These are phyloP conservation scores for Filobasidium floriforme DNA, from an alignment of 768 basidiomycete species.

Conservation along the genomic window DNA sequence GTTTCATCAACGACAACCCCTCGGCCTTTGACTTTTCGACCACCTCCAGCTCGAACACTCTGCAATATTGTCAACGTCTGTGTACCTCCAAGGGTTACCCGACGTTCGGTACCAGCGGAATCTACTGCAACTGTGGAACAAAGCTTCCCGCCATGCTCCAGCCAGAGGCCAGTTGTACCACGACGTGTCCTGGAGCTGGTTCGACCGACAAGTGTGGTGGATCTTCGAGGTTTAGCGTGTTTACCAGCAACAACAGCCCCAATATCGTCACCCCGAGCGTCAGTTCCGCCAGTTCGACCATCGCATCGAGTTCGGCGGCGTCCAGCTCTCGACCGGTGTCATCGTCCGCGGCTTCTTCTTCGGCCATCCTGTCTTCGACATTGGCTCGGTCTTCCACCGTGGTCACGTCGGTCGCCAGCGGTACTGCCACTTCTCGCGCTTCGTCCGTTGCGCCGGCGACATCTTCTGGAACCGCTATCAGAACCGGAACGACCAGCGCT, in stretches of 20 bases:
- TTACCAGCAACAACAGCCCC: not conserved
- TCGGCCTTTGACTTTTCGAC: slow-evolving; percentile 21
- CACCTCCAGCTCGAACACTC: slow-evolving; percentile 19
- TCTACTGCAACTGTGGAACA: slow-evolving; percentile 29
- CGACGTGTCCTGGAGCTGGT: not conserved
- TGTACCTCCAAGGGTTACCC: slow-evolving; percentile 26
- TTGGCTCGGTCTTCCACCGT: not conserved
- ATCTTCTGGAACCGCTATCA: not conserved
- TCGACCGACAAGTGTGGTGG: slow-evolving; percentile 3
- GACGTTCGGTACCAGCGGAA: slow-evolving; percentile 30
- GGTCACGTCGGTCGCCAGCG: not conserved
- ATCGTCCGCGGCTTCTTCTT: not conserved
- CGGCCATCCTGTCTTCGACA: not conserved
- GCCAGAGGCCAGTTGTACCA: not conserved
- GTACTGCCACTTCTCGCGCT: not conserved
- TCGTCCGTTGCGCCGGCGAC: not conserved
- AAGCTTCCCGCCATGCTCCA: slow-evolving; percentile 16
- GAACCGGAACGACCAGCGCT: not conserved
- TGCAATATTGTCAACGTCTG: slow-evolving; percentile 23
- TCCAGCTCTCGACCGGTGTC: not conserved
- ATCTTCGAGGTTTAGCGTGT: not conserved
- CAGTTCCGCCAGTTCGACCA: not conserved
- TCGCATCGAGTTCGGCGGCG: not conserved
- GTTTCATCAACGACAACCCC: slow-evolving; percentile 21
- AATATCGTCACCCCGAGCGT: not conserved